A percentile compares a stretch with the other conserved stretches of the same genome.
Evolutionary conservation across 1,139 yeast species (phyloP).

Genomic region (Kodamaea suecica): DNA sequence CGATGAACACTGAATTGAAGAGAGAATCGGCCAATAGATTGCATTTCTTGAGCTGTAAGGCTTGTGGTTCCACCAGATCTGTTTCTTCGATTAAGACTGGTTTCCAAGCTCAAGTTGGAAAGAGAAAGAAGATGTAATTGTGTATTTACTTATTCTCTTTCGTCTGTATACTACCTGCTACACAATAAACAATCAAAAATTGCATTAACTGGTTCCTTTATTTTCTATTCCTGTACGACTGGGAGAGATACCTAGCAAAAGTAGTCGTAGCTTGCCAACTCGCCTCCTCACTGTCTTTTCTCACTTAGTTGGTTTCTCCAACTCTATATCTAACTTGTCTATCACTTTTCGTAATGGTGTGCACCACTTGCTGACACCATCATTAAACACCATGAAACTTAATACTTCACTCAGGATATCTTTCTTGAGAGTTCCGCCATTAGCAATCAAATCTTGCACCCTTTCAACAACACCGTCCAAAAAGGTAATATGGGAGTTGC

Average conservation of each 20-base stretch:
- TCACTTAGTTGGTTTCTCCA: too few species aligned
- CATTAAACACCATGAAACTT: constrained; percentile 49
- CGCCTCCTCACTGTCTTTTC: too few species aligned
- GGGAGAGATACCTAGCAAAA: too few species aligned
- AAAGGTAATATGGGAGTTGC: constrained; percentile 18
- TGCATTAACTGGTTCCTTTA: too few species aligned
- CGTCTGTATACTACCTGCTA: constrained; percentile 10
- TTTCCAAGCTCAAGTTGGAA: constrained; percentile 94
- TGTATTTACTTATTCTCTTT: constrained; percentile 3
- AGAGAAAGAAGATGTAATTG: constrained; percentile 55
- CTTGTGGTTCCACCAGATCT: constrained; percentile 97
- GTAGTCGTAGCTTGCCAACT: too few species aligned
- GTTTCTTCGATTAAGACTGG: constrained; percentile 98
- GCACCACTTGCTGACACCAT: constrained; percentile 56
- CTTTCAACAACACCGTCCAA: constrained; percentile 13
- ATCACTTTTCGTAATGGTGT: constrained; percentile 51
- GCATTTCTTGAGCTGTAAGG: constrained; percentile 95
- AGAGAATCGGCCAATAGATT: constrained; percentile 95
- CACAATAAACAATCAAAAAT: too few species aligned
- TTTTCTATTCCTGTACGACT: too few species aligned
- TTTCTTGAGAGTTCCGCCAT: constrained; percentile 6
- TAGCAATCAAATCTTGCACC: constrained; percentile 13
- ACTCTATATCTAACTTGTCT: constrained; percentile 23
- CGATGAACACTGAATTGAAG: constrained; percentile 92
- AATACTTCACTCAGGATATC: constrained; percentile 23